Evolutionary conservation across 441 rosid species (phyloP).

Genomic region (Hura crepitans): DNA sequence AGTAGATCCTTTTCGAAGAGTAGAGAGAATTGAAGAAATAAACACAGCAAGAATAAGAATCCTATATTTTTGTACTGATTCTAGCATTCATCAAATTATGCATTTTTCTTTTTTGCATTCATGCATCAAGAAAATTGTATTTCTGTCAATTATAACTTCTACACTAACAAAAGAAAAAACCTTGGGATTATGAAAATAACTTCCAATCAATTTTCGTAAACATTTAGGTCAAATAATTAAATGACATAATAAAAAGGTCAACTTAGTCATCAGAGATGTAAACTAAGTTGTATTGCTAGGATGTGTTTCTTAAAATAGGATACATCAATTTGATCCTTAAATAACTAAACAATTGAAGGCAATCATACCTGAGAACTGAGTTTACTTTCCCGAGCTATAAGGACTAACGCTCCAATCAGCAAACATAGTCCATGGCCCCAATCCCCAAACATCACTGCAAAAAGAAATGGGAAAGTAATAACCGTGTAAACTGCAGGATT

Average conservation of each 20-base stretch:
- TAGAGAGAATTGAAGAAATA: neutral
- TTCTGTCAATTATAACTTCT: neutral
- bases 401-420: conserved; percentile 80
- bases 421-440: conserved; percentile 99
- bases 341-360: conserved; percentile 20
- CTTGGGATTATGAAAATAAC: neutral
- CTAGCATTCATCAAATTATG: neutral
- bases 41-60: neutral
- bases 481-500: conserved; percentile 89
- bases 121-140: neutral
- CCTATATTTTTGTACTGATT: neutral
- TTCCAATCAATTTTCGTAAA: neutral
- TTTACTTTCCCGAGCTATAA: conserved; percentile 75
- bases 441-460: conserved; percentile 99
- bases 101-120: neutral
- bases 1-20: neutral
- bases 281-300: neutral
- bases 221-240: neutral
- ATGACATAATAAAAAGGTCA: neutral
- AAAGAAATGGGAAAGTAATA: conserved; percentile 90
- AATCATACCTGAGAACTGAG: conserved; percentile 62
- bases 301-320: neutral
- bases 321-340: conserved; percentile 8
- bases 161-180: neutral
- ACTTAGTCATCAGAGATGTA: neutral